Percentiles rank a stretch among this genome's conserved stretches.
Conservation (phyloP, 257 asterid genomes). For the Lantana camara region DNA sequence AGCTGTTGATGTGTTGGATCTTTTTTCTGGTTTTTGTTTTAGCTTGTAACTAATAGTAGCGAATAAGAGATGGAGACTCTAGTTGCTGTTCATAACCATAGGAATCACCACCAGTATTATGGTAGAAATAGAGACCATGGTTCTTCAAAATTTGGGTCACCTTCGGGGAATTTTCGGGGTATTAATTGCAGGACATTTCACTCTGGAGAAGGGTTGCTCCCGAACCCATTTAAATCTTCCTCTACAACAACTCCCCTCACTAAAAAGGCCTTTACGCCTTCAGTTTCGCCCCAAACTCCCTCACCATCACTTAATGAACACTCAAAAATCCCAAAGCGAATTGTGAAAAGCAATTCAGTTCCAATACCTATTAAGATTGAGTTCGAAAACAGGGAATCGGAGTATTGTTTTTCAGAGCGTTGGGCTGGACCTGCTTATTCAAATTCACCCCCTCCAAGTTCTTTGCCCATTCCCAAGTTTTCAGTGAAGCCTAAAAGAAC, state of each 20-base stretch:
- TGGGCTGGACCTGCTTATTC: slow-evolving; percentile 99
- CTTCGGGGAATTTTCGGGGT: slow-evolving; percentile 33
- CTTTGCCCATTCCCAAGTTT: slow-evolving; percentile 90
- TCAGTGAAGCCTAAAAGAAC: slow-evolving; percentile 69
- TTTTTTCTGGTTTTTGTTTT: slow-evolving; percentile 1
- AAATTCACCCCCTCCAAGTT: slow-evolving; percentile 95
- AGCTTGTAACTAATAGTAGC: slow-evolving; percentile 26
- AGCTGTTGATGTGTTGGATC: slow-evolving; percentile 20
- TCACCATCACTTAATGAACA: slow-evolving; percentile 33
- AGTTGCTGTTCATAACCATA: slow-evolving; percentile 64
- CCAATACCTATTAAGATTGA: slow-evolving; percentile 53
- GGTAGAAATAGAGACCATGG: slow-evolving; percentile 36
- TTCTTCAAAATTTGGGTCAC: slow-evolving; percentile 25
- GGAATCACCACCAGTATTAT: slow-evolving; percentile 49
- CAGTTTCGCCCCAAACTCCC: slow-evolving; percentile 45
- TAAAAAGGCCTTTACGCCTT: slow-evolving; percentile 27
- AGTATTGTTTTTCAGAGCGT: slow-evolving; percentile 64
- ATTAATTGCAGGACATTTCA: slow-evolving; percentile 52
- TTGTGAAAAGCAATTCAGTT: slow-evolving; percentile 39
- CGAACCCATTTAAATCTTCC: slow-evolving; percentile 45
- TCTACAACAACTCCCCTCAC: slow-evolving; percentile 37
- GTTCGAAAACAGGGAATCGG: slow-evolving; percentile 33
- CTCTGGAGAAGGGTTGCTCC: slow-evolving; percentile 41
- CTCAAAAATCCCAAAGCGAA: slow-evolving; percentile 35
- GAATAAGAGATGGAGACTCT: slow-evolving; percentile 63